Evolutionary conservation across 2,329 filamentous ascomycete species (phyloP), one percentile per base, ranked within the genome.

Genomic region (Phialophora tarda): DNA sequence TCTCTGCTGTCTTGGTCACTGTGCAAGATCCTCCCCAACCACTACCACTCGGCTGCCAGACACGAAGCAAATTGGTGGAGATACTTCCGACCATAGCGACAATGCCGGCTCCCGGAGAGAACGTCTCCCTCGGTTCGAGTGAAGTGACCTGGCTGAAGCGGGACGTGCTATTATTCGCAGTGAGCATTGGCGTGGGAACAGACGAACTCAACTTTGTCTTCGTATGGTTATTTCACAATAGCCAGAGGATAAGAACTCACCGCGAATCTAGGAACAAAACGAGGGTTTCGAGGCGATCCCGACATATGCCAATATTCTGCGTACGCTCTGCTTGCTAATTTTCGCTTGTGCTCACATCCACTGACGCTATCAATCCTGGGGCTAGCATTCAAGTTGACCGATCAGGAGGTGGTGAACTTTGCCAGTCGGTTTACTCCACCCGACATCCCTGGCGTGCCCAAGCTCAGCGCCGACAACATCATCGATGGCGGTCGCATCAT

Each of bases 371-470:
- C n/a, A 8, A 47, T 10, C 21, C 55, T 17, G n/a, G 28, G 23
- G 21, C n/a, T 41, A 64, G 66, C 67, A 3, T 82, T 81, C 73
- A 83, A 82, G 71, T 77, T 79, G 71, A 80, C 80, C 5, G 77
- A 79, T 59, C 78, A 81, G 64, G 81, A 82, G 68, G 79, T 82
- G 50, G 79, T 78, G 63, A 77, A 82, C 71, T 81, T 80, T 69
- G 21, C 47, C 10, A 75, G 78, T 69, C 72, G 76, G 6, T 76
- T 77, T 26, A 77, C 75, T 30, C 75, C 75, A 1, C 68, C 74
- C 0, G 74, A 69, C 38, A 76, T 81, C 0, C 80, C 80, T 1
- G 79, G 77, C 11, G 73, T 75, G 0, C 80, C 80, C 3, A 74
- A 76, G 0, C 79, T 82, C 56, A 79, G 82, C 66, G 75, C 78